These are phyloP conservation scores for Xylaria venustula DNA, from an alignment of 495 filamentous ascomycete genomes.

Conservation along the genomic window DNA sequence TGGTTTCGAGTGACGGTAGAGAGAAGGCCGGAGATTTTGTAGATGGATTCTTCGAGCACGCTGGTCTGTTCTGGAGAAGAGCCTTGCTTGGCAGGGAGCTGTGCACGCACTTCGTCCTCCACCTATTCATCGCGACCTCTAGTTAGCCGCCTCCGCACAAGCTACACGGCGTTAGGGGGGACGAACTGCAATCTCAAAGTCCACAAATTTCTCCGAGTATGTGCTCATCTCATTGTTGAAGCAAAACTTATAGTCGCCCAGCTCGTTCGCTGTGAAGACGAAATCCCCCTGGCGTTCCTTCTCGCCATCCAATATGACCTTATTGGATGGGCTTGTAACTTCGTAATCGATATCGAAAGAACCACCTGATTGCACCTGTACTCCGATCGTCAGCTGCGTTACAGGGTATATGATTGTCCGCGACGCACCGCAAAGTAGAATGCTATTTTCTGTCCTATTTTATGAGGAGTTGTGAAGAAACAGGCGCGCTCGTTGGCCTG, in stretches of 20 bases:
- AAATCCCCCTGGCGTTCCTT: slow-evolving; percentile 98
- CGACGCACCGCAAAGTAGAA: slow-evolving; percentile 94
- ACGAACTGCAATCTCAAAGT: slow-evolving; percentile 95
- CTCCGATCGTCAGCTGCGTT: not conserved
- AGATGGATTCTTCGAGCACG: slow-evolving; percentile 89
- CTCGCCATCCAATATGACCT: slow-evolving; percentile 78
- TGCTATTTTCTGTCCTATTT: slow-evolving; percentile 80
- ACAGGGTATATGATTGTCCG: not conserved
- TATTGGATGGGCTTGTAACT: slow-evolving; percentile 79
- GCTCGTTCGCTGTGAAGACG: slow-evolving; percentile 90
- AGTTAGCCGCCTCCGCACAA: slow-evolving; percentile 5
- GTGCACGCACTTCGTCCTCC: slow-evolving; percentile 83
- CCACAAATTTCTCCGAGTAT: slow-evolving; percentile 95
- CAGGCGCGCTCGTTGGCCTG: slow-evolving; percentile 89
- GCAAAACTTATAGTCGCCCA: slow-evolving; percentile 96
- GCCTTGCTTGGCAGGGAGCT: slow-evolving; percentile 87
- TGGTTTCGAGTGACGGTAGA: slow-evolving; percentile 98
- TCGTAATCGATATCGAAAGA: slow-evolving; percentile 95
- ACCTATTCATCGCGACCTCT: slow-evolving; percentile 59
- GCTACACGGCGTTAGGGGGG: not conserved
- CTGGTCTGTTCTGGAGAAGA: slow-evolving; percentile 88
- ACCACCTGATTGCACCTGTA: slow-evolving; percentile 89
- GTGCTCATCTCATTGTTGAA: slow-evolving; percentile 99
- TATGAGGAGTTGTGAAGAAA: slow-evolving; percentile 80
- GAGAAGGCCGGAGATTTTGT: slow-evolving; percentile 89